Base-by-base conservation (phyloP, 768 basidiomycete genomes). In the Nidula microcarpa region DNA sequence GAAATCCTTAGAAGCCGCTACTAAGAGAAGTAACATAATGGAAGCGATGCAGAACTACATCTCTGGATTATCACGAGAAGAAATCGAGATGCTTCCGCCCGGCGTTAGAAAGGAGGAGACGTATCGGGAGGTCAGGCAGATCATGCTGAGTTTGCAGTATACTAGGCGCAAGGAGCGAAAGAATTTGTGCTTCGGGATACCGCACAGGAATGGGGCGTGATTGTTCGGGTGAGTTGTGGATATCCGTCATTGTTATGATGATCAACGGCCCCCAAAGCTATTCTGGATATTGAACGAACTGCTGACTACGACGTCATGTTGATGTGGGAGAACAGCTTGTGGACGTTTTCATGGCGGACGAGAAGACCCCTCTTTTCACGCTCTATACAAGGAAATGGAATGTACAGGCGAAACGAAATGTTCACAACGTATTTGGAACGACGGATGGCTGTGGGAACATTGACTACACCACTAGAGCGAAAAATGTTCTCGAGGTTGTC, bases 401-500 rank as follows among this genome's bases (percentile, higher is more conserved):
- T 16, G 52, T 1, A 57, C 63, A n/a, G 36, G 43, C 18, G 52
- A 58, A 18, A 58, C 5, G 54, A 61, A 7, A 45, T 57, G 39
- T 23, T 61, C 1, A 52, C 8, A 35, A 55, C 8, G 49, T 60
- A 13, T 58, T 60, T 44, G 23, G 52, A 10, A 52, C 55, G 2
- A 16, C 8, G 2, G 34, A 23, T 9, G n/a, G 50, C 54, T 9
- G 41, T 55, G 3, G 18, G 44, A 0, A 53, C 67, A 8, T 54
- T 55, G 7, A 62, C 62, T 6, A 59, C 61, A 0, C 57, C 61
- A 11, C 56, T 71, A 23, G 73, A 74, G 53, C 70, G 71, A 34
- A 64, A 66, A 45, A 55, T 65, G 3, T 48, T 74, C 10, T 59
- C 69, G 44, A 68, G 63, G 46, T 74, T 6, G 59, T 76, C 36